Evolutionary conservation across 2,329 filamentous ascomycete genomes (phyloP), one percentile per base, ranked within the genome.

Genomic region (Botrytis cinerea): DNA sequence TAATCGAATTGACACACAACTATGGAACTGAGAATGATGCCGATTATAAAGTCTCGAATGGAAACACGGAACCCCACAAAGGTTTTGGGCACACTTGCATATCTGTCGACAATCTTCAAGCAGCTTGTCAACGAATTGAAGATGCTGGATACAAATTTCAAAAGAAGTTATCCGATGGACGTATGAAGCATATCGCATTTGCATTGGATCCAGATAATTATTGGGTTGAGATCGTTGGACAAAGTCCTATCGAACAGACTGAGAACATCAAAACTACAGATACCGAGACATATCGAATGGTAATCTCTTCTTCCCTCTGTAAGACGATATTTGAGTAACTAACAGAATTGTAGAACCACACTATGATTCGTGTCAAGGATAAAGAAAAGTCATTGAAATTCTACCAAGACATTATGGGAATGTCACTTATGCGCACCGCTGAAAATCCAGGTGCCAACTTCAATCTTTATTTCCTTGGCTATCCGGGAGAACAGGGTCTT

Each of bases 361-460:
- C 93, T 73, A 98, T 98, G 96, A 89, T 99, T 78, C 93, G 96
- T 45, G 92, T 98, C 84, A 98, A 98, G 85, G 90, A 93, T 78
- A 85, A 87, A 38, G 87, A 93, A 80, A 90, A 89, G 82, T 93
- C 91, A 22, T 85, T 95, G 80, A 89, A 90, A 80, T 95, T 93
- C 82, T 95, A 95, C 84, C 88, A 95, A 82, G 93, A 98, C 10
- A 87, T 93, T 43, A 87, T 98, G 83, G 96, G 96, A 74, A 98
- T 98, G 96, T 88, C 87, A 38, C 87, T 97, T 51, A 84, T 95
- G 79, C 90, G 93, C 74, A 95, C 90, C 4, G 84, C 83, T 18
- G 93, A 97, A 84, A 91, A 89, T 78, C 83, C 88, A 35, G 88
- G 88, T 45, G 90, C 89, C 28, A 89, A 88, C 35, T 98, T 98